Conservation (phyloP, 164 flowering plant species). For the Taxillus chinensis region DNA sequence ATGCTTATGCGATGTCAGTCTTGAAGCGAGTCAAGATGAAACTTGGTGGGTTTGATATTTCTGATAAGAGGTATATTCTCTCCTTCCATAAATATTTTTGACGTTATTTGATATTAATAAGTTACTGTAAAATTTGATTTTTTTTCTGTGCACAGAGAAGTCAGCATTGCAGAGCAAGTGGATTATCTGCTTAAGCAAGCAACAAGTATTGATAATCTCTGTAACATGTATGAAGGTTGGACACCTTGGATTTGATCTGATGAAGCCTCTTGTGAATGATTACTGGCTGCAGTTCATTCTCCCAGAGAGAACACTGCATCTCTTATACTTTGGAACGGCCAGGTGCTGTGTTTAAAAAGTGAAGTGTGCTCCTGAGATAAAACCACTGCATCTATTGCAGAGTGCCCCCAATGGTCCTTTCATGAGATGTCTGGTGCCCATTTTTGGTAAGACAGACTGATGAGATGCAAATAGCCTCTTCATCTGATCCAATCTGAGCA, state of each 20-base stretch:
- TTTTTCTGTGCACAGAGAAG: constrained; percentile 49
- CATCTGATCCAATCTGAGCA: too few species aligned
- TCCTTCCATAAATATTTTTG: neutral
- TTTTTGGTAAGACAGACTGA: too few species aligned
- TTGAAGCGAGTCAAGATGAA: constrained; percentile 82
- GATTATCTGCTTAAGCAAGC: constrained; percentile 93
- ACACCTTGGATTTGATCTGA: constrained; percentile 86
- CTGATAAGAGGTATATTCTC: constrained; percentile 52
- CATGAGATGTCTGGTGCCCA: too few species aligned
- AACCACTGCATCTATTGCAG: too few species aligned
- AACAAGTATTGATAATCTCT: constrained; percentile 77
- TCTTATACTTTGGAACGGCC: too few species aligned
- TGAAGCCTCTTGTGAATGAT: constrained; percentile 5
- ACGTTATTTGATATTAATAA: neutral
- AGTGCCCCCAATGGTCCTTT: too few species aligned
- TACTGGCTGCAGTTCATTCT: neutral
- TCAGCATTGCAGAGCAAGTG: constrained; percentile 72
- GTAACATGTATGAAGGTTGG: constrained; percentile 99
- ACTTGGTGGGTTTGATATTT: constrained; percentile 75
- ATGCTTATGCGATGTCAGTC: constrained; percentile 76
- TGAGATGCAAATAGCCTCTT: too few species aligned
- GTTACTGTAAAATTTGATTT: too few species aligned
- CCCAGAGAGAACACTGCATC: too few species aligned
- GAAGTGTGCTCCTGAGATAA: too few species aligned
- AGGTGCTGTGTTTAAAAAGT: neutral